Conservation (phyloP, 345 rosid genomes). For the Populus deltoides region DNA sequence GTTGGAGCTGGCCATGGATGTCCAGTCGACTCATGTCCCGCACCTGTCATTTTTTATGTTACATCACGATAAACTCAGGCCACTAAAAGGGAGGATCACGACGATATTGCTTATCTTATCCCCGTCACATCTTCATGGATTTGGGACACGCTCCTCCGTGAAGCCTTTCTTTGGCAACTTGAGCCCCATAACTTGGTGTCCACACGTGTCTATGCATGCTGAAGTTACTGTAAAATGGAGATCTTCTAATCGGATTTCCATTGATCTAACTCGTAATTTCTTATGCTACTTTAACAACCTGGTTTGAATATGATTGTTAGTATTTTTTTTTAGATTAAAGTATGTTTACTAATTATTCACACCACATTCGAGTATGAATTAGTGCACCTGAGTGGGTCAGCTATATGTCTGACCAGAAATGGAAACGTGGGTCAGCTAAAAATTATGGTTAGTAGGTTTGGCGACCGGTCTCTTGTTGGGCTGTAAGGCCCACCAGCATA, state of each 20-base stretch:
- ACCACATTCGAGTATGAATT: too few species aligned
- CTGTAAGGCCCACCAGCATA: background rate
- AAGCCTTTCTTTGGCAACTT: background rate
- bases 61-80: background rate
- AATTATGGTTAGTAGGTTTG: constrained; percentile 9
- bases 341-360: too few species aligned
- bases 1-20: background rate
- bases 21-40: background rate
- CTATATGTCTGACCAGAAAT: background rate
- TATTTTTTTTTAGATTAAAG: too few species aligned
- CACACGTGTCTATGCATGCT: too few species aligned
- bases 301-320: too few species aligned
- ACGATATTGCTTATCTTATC: background rate
- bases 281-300: too few species aligned
- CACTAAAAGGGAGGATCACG: background rate
- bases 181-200: background rate
- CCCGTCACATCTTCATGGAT: background rate
- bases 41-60: background rate
- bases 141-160: background rate
- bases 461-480: background rate
- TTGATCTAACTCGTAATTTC: too few species aligned
- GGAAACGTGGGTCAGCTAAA: background rate
- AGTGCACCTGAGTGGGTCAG: background rate
- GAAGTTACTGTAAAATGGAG: too few species aligned
- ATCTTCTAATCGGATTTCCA: too few species aligned